Conservation (phyloP, 495 filamentous ascomycete genomes). For the Talaromyces ruber region DNA sequence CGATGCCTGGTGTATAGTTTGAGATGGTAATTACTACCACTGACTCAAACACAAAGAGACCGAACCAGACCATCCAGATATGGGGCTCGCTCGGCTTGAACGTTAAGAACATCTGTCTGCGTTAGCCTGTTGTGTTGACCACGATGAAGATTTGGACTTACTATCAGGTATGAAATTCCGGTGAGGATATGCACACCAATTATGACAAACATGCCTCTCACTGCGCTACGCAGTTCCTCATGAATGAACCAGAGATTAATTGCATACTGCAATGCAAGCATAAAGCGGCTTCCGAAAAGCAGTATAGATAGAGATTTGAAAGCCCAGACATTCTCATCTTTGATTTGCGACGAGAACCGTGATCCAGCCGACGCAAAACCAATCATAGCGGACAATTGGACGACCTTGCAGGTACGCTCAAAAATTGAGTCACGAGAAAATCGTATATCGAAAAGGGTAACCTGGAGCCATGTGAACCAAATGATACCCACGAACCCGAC, state of each 20-base stretch:
- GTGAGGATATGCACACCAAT: constrained; percentile 33
- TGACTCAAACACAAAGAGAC: constrained; percentile 47
- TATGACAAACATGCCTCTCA: constrained; percentile 27
- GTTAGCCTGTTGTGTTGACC: not conserved
- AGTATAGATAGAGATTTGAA: constrained; percentile 44
- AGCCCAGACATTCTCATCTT: constrained; percentile 32
- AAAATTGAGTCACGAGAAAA: constrained; percentile 61
- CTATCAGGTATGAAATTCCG: constrained; percentile 40
- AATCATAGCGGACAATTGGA: constrained; percentile 56
- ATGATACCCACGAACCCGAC: constrained; percentile 59
- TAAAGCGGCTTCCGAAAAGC: constrained; percentile 48
- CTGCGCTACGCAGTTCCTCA: constrained; percentile 22
- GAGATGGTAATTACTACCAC: constrained; percentile 46
- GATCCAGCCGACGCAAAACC: constrained; percentile 55
- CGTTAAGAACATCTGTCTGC: constrained; percentile 26
- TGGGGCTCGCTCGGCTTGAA: constrained; percentile 23
- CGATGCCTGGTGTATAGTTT: constrained; percentile 43
- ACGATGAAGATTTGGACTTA: constrained; percentile 20
- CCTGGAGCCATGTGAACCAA: constrained; percentile 68
- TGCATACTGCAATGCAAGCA: constrained; percentile 50
- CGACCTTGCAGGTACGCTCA: constrained; percentile 52
- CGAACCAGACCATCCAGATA: constrained; percentile 53
- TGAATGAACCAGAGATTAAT: constrained; percentile 38
- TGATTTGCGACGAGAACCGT: constrained; percentile 40
- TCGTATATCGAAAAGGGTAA: constrained; percentile 59